Evolutionary conservation across 164 flowering plant genomes (phyloP).

Genomic region (Aristolochia fimbriata): DNA sequence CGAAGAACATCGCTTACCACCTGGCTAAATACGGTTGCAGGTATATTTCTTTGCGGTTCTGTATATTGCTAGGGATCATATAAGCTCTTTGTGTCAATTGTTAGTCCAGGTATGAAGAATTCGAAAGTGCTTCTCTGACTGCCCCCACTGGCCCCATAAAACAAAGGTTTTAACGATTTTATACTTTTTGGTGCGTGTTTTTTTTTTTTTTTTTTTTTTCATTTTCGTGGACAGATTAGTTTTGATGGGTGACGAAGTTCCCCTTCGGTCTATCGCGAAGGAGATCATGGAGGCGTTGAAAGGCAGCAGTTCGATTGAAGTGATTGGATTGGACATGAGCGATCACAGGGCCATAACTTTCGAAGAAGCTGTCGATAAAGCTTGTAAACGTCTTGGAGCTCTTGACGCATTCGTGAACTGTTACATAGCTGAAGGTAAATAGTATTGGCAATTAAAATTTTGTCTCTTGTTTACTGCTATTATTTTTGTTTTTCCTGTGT

Average conservation of each 20-base stretch:
- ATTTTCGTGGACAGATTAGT: constrained; percentile 43
- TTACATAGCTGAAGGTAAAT: constrained; percentile 60
- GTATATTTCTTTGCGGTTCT: constrained; percentile 17
- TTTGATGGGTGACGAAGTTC: constrained; percentile 62
- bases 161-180: background rate
- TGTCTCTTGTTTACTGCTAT: no score
- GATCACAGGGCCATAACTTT: constrained; percentile 40
- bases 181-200: no score
- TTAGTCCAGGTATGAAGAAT: background rate
- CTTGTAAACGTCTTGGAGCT: constrained; percentile 35
- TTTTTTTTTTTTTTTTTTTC: background rate
- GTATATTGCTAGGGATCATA: background rate
- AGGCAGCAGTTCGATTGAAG: constrained; percentile 32
- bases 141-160: no score
- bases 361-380: constrained; percentile 58
- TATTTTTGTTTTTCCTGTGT: no score
- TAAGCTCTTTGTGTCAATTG: background rate
- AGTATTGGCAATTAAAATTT: background rate
- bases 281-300: constrained; percentile 29
- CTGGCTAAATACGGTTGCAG: constrained; percentile 74
- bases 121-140: background rate
- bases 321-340: constrained; percentile 76
- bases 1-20: constrained; percentile 49
- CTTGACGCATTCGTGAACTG: constrained; percentile 78
- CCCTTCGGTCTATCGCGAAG: constrained; percentile 26